Evolutionary conservation across 208 protist species (phyloP).

Genomic region (Trypanosoma caninum): DNA sequence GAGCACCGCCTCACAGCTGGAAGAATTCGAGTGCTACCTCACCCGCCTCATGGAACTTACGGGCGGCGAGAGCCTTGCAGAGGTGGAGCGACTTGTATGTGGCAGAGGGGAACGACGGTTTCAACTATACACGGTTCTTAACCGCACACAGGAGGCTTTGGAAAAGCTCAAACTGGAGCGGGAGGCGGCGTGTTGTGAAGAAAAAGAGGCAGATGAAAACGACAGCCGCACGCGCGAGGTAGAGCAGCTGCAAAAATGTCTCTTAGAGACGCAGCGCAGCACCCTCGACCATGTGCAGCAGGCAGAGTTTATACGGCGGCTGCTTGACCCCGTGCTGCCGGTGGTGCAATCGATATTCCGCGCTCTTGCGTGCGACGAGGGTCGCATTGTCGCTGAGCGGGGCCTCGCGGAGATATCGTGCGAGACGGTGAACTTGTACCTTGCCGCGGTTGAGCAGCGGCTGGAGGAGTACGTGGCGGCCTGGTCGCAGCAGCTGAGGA

Average conservation of each 20-base stretch:
- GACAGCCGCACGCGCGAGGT: constrained; percentile 6
- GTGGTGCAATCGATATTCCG: constrained; percentile 40
- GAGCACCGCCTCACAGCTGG: constrained; percentile 16
- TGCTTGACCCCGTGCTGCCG: constrained; percentile 20
- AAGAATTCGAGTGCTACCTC: constrained; percentile 48
- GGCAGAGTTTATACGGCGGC: neutral
- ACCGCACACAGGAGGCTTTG: constrained; percentile 44
- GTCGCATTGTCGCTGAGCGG: constrained; percentile 10
- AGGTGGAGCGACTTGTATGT: constrained; percentile 60
- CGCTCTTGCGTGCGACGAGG: constrained; percentile 43
- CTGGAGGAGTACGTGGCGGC: constrained; percentile 72
- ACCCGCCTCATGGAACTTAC: constrained; percentile 41
- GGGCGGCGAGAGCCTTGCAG: constrained; percentile 37
- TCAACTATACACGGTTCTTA: constrained; percentile 46
- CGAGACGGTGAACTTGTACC: constrained; percentile 27
- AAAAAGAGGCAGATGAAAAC: neutral
- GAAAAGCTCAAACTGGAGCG: constrained; percentile 25
- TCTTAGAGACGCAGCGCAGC: constrained; percentile 20
- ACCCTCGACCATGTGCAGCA: constrained; percentile 35
- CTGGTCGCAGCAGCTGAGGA: constrained; percentile 20
- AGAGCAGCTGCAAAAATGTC: constrained; percentile 16
- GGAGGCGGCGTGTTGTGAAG: neutral
- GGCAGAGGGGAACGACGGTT: constrained; percentile 44
- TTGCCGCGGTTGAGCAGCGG: constrained; percentile 70
- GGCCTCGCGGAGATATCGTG: constrained; percentile 33